Evolutionary conservation across 2,329 filamentous ascomycete species (phyloP), one percentile per base, ranked within the genome.

Genomic region (Pseudocercospora crystallina): DNA sequence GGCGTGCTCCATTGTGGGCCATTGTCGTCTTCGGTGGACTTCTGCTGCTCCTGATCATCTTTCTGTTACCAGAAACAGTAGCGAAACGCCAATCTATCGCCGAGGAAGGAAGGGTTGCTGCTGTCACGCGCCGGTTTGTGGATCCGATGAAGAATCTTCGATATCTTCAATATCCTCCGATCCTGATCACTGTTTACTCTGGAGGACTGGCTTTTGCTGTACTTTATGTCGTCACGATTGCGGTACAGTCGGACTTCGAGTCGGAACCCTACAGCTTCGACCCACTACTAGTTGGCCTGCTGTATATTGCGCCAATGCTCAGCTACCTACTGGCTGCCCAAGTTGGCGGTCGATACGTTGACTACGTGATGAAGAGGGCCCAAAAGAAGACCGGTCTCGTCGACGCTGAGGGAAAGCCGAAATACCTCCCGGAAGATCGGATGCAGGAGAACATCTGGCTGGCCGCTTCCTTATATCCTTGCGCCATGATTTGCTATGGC

Each of bases 371-470:
- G 89, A 76, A 80, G 20, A 80, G 86, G 13, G 85, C 89, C 67
- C 89, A 89, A 0, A 74, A 73, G n/a, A 83, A 64, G 32, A 86
- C 85, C 0, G 81, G 80, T 11, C 76, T 87, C 14, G 85, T 84
- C 61, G 86, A 89, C 57, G 78, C 77, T 31, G 69, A 80, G 30
- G 87, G 87, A 13, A 80, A 78, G 53, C 73, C 89, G 13, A 72
- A 88, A 8, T 86, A 82, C 61, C 74, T 81, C 2, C 89, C 89
- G 0, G 89, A 94, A 69, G 89, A 94, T 67, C 80, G 89, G 11
- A 87, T 94, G 81, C 77, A 84, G 35, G 86, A 91, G 65, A 94
- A 94, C 65, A 85, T 86, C 3, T 91, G 85, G 85, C 69, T 91
- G 1, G 85, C 85, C 2, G 84, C 84, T 1, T 73, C 82, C 2